These are phyloP conservation scores for Cladosporium sp. DNA, from an alignment of 2,329 filamentous ascomycete genomes.

Conservation along the genomic window DNA sequence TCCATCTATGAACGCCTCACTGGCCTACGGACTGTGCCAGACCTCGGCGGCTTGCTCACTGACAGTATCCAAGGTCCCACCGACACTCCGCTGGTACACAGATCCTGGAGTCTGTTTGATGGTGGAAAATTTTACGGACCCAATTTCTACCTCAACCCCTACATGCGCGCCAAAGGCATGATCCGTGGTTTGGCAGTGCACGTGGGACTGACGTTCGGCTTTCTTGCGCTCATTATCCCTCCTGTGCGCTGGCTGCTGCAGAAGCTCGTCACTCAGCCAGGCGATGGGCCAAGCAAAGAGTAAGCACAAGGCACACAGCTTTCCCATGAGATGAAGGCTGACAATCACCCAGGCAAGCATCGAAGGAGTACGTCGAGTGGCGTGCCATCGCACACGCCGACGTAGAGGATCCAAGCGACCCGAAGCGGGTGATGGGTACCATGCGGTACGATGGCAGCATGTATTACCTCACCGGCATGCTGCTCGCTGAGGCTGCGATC, in stretches of 20 bases:
- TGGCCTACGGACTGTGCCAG: constrained; percentile 48
- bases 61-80: constrained; percentile 47
- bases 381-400: constrained; percentile 60
- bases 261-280: constrained; percentile 44
- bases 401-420: constrained; percentile 34
- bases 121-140: constrained; percentile 50
- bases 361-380: constrained; percentile 57
- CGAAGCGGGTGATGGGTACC: constrained; percentile 50
- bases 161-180: constrained; percentile 46
- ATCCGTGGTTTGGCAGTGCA: constrained; percentile 46
- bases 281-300: constrained; percentile 44
- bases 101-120: constrained; percentile 52
- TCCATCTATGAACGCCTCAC: constrained; percentile 37
- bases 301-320: constrained; percentile 18
- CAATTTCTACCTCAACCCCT: constrained; percentile 53
- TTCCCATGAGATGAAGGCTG: background rate
- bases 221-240: constrained; percentile 44
- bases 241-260: constrained; percentile 48
- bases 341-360: constrained; percentile 41
- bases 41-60: constrained; percentile 51
- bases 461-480: constrained; percentile 61
- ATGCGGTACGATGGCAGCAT: constrained; percentile 54
- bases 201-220: constrained; percentile 39
- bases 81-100: constrained; percentile 53
- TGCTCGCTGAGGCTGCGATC: constrained; percentile 58